Conservation (phyloP, 2,329 filamentous ascomycete genomes). For the Talaromyces sp. region DNA sequence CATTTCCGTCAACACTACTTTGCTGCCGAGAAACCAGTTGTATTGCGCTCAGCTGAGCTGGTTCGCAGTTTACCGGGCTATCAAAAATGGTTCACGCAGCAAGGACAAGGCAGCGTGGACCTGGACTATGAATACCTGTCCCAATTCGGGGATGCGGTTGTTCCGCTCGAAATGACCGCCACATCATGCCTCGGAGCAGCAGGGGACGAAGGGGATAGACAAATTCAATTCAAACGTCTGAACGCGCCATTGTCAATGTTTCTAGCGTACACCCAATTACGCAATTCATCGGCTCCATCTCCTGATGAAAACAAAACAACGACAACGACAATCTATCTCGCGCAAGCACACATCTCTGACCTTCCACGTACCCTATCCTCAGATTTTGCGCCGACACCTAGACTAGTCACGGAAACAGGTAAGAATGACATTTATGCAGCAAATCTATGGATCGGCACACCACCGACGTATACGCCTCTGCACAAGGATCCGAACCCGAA, state of each 20-base stretch:
- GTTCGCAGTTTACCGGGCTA: slow-evolving; percentile 49
- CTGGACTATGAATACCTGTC: slow-evolving; percentile 46
- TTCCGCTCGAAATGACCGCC: slow-evolving; percentile 58
- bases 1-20: slow-evolving; percentile 56
- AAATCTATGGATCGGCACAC: slow-evolving; percentile 82
- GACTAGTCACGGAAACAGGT: slow-evolving; percentile 59
- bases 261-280: slow-evolving; percentile 49
- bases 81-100: slow-evolving; percentile 55
- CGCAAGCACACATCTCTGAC: slow-evolving; percentile 69
- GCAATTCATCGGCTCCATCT: neutral
- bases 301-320: slow-evolving; percentile 24
- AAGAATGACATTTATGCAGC: slow-evolving; percentile 82
- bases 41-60: slow-evolving; percentile 48
- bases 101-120: slow-evolving; percentile 11
- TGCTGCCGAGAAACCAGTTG: slow-evolving; percentile 49
- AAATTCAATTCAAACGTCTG: slow-evolving; percentile 43
- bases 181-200: neutral
- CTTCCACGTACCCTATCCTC: slow-evolving; percentile 60
- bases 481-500: slow-evolving; percentile 95
- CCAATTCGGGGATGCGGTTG: slow-evolving; percentile 46
- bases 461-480: slow-evolving; percentile 83
- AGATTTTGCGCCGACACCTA: slow-evolving; percentile 63
- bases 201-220: neutral
- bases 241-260: slow-evolving; percentile 59
- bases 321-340: slow-evolving; percentile 63